Evolutionary conservation across 768 basidiomycete genomes (phyloP).

Genomic region (Lentinula edodes): DNA sequence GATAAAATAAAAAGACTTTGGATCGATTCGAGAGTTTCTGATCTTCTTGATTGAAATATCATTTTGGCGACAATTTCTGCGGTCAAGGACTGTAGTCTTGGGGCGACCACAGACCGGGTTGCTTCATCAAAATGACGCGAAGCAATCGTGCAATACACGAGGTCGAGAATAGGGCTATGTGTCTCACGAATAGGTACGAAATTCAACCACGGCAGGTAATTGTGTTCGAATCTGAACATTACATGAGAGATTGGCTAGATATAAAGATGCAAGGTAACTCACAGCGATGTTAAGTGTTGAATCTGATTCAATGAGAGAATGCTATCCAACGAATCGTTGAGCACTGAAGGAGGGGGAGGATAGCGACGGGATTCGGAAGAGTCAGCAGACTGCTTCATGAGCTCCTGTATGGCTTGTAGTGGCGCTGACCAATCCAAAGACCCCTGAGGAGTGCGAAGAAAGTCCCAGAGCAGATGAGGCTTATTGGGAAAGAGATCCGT

Average conservation of each 20-base stretch:
- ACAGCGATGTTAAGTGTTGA: slow-evolving; percentile 26
- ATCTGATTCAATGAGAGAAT: slow-evolving; percentile 26
- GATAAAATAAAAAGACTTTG: slow-evolving; percentile 33
- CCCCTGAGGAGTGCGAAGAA: slow-evolving; percentile 26
- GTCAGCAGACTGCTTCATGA: slow-evolving; percentile 18
- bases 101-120: slow-evolving; percentile 25
- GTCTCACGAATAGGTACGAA: slow-evolving; percentile 24
- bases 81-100: slow-evolving; percentile 30
- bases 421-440: slow-evolving; percentile 32
- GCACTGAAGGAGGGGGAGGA: slow-evolving; percentile 18
- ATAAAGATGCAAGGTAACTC: slow-evolving; percentile 6
- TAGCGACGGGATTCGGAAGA: slow-evolving; percentile 9
- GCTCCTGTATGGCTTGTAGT: slow-evolving; percentile 34
- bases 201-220: slow-evolving; percentile 39
- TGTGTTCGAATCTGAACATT: slow-evolving; percentile 28
- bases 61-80: slow-evolving; percentile 33
- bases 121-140: slow-evolving; percentile 30
- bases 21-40: slow-evolving; percentile 30
- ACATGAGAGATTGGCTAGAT: neutral
- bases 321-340: slow-evolving; percentile 20
- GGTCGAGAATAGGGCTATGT: slow-evolving; percentile 25
- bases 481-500: slow-evolving; percentile 5
- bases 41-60: slow-evolving; percentile 31
- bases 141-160: slow-evolving; percentile 36
- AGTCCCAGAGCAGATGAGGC: slow-evolving; percentile 25